Evolutionary conservation across 2,329 filamentous ascomycete genomes (phyloP).

Genomic region (Phyllosticta citribraziliensis): DNA sequence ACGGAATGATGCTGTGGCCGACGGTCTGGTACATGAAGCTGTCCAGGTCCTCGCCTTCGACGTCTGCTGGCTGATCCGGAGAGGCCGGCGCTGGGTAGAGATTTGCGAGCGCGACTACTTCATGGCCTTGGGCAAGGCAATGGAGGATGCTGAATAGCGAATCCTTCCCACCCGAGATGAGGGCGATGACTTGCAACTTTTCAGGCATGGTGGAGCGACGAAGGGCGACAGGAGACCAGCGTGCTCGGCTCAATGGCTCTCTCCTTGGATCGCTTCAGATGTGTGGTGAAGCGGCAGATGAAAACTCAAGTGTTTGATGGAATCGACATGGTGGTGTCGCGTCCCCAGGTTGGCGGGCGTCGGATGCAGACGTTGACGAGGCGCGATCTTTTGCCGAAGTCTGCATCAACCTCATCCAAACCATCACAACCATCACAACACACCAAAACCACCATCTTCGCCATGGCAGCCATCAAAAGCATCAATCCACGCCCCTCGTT

Average conservation of each 20-base stretch:
- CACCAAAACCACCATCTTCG: neutral
- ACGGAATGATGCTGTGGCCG: constrained; percentile 74
- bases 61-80: constrained; percentile 20
- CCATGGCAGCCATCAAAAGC: neutral
- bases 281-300: neutral
- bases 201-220: constrained; percentile 20
- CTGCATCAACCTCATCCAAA: neutral
- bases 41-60: constrained; percentile 61
- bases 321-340: neutral
- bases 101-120: constrained; percentile 80
- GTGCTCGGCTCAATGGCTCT: neutral
- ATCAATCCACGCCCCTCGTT: neutral
- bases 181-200: constrained; percentile 60
- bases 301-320: neutral
- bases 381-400: neutral
- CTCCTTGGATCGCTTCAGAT: neutral
- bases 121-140: constrained; percentile 76
- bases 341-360: neutral
- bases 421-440: neutral
- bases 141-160: constrained; percentile 90
- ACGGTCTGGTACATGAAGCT: constrained; percentile 99
- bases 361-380: neutral
- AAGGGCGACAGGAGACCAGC: neutral
- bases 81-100: constrained; percentile 50
- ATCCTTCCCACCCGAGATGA: constrained; percentile 95